Conservation (phyloP, 257 asterid genomes). For the Solanum bulbocastanum region DNA sequence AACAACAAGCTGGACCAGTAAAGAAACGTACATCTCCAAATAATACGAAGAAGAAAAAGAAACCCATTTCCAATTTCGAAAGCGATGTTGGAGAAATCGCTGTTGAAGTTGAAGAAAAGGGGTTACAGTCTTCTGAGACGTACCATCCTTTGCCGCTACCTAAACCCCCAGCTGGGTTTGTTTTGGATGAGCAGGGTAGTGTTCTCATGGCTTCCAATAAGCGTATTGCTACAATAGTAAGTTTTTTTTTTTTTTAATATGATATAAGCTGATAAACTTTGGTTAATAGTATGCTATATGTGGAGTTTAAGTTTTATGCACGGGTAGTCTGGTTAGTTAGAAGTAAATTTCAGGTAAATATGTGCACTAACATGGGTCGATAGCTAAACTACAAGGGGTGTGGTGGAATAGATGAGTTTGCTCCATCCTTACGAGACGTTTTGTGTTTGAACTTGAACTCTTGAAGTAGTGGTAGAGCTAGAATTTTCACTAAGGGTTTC, state of each 20-base stretch:
- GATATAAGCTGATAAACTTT: not conserved
- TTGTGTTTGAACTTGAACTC: not conserved
- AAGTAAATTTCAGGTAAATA: not conserved
- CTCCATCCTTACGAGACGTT: not conserved
- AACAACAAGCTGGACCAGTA: constrained; percentile 25
- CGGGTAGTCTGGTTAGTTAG: not conserved
- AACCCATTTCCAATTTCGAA: not conserved
- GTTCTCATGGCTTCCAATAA: constrained; percentile 80
- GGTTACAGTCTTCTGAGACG: constrained; percentile 17
- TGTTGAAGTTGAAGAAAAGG: constrained; percentile 10
- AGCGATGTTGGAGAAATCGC: not conserved
- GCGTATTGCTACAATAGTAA: constrained; percentile 70
- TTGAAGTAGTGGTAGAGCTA: not conserved
- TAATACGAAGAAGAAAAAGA: constrained; percentile 19
- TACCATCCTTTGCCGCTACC: constrained; percentile 59
- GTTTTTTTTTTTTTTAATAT: constrained; percentile 6
- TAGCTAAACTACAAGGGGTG: not conserved
- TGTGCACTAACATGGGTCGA: not conserved
- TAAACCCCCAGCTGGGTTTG: constrained; percentile 95
- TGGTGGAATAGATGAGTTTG: not conserved
- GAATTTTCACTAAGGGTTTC: not conserved
- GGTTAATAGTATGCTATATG: not conserved
- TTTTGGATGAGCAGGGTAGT: constrained; percentile 73
- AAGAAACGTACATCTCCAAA: constrained; percentile 13
- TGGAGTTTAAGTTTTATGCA: not conserved